Conservation (phyloP, 495 filamentous ascomycete species). For the Apiosordaria backusii region DNA sequence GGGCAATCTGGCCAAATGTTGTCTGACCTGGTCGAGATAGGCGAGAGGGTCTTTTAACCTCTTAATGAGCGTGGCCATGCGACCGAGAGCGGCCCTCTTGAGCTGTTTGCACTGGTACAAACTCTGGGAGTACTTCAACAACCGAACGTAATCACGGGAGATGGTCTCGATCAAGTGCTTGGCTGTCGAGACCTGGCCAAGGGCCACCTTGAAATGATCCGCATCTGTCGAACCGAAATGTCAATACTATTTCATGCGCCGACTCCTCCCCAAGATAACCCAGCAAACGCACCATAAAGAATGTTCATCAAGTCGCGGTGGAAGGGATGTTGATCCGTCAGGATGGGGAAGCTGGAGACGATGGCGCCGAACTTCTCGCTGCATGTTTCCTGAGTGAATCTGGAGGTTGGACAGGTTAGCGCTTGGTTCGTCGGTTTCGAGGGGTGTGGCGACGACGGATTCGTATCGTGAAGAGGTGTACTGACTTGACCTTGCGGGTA, state of each 20-base stretch:
- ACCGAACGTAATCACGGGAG: conserved; percentile 85
- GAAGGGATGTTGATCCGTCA: conserved; percentile 96
- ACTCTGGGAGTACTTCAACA: conserved; percentile 87
- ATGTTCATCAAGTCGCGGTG: conserved; percentile 60
- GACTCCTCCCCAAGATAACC: background rate
- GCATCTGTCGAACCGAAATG: conserved; percentile 60
- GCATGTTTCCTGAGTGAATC: conserved; percentile 94
- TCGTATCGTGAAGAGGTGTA: conserved; percentile 27
- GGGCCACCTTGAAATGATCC: conserved; percentile 95
- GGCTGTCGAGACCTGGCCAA: conserved; percentile 92
- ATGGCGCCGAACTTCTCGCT: conserved; percentile 86
- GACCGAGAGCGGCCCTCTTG: conserved; percentile 57
- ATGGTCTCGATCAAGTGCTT: conserved; percentile 97
- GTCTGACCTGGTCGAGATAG: conserved; percentile 96
- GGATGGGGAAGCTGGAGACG: conserved; percentile 87
- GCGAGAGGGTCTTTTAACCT: conserved; percentile 88
- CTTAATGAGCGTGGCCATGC: conserved; percentile 95
- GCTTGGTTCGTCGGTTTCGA: conserved; percentile 58
- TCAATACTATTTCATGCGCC: conserved; percentile 47
- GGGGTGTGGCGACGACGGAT: conserved; percentile 60
- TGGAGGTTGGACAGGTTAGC: conserved; percentile 16
- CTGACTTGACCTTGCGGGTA: conserved; percentile 86
- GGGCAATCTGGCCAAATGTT: conserved; percentile 96
- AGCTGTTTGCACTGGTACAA: conserved; percentile 65
- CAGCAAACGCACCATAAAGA: conserved; percentile 52